Percentiles rank a stretch among this genome's conserved stretches.
Evolutionary conservation across 176 grass and related monocot genomes (phyloP).

Genomic region (Cenchrus americanus): DNA sequence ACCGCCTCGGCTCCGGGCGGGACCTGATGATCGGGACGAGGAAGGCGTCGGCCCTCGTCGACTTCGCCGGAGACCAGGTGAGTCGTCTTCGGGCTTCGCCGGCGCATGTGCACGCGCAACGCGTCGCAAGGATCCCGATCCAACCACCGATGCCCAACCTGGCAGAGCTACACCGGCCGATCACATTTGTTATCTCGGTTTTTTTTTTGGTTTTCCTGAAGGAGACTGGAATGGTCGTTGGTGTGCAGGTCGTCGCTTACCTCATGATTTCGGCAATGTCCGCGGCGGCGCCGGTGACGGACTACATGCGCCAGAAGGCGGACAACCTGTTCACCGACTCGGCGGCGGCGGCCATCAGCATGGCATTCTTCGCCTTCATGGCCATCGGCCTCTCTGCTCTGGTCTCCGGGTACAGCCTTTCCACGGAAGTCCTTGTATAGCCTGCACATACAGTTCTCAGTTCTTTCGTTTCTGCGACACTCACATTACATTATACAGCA

Average conservation of each 20-base stretch:
- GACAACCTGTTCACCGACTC: slow-evolving; percentile 68
- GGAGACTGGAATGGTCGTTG: not conserved
- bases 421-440: slow-evolving; percentile 56
- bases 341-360: slow-evolving; percentile 62
- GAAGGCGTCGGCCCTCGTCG: slow-evolving; percentile 41
- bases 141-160: slow-evolving; percentile 27
- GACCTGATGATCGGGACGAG: slow-evolving; percentile 47
- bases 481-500: not conserved
- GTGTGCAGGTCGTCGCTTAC: slow-evolving; percentile 52
- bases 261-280: slow-evolving; percentile 56
- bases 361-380: slow-evolving; percentile 72
- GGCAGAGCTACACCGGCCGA: not conserved
- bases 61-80: slow-evolving; percentile 86
- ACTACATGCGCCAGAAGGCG: slow-evolving; percentile 57
- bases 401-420: slow-evolving; percentile 70
- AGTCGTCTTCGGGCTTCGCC: not conserved
- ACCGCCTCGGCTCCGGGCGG: slow-evolving; percentile 46
- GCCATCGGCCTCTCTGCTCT: slow-evolving; percentile 60
- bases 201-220: not conserved
- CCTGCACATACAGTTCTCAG: not conserved
- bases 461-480: not conserved
- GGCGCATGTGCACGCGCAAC: not conserved
- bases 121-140: not conserved
- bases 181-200: not conserved
- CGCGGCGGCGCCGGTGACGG: slow-evolving; percentile 69